Evolutionary conservation across 202 grass and related monocot species (phyloP).

Genomic region (Panicum hallii): DNA sequence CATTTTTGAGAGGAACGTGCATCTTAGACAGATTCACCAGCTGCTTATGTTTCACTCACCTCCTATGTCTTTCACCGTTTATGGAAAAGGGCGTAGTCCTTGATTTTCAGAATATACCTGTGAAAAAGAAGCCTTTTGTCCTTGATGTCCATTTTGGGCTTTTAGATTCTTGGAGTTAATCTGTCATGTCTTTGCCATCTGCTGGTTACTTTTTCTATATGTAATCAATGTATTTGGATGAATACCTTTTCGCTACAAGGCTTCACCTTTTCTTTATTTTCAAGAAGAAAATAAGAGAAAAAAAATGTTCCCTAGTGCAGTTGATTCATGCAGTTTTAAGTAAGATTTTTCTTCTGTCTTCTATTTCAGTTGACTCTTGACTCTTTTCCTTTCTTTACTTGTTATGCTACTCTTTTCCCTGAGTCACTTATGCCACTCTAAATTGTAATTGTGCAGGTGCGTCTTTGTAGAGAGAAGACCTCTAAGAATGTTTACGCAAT

Average conservation of each 20-base stretch:
- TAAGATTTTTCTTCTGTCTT: background rate
- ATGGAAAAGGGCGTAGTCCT: background rate
- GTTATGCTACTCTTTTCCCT: conserved; percentile 8
- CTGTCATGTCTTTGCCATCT: conserved; percentile 1
- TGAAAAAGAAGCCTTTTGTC: background rate
- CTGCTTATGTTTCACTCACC: background rate
- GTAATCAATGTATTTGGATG: background rate
- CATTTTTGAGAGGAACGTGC: background rate
- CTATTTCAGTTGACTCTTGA: conserved; percentile 6
- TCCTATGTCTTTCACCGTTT: background rate
- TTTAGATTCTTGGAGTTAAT: conserved; percentile 24
- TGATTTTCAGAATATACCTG: background rate
- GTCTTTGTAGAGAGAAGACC: conserved; percentile 90
- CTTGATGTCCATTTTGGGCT: background rate
- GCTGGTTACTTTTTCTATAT: background rate
- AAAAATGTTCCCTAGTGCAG: background rate
- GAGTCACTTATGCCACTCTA: conserved; percentile 18
- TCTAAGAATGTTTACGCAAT: conserved; percentile 90
- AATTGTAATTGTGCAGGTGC: conserved; percentile 76
- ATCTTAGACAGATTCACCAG: background rate
- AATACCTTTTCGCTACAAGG: background rate
- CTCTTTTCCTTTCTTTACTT: background rate
- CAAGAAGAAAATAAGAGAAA: conserved; percentile 11
- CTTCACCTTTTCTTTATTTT: conserved; percentile 11
- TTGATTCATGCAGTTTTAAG: conserved; percentile 16